Base-by-base conservation (phyloP, 345 rosid species). In the Adansonia digitata region DNA sequence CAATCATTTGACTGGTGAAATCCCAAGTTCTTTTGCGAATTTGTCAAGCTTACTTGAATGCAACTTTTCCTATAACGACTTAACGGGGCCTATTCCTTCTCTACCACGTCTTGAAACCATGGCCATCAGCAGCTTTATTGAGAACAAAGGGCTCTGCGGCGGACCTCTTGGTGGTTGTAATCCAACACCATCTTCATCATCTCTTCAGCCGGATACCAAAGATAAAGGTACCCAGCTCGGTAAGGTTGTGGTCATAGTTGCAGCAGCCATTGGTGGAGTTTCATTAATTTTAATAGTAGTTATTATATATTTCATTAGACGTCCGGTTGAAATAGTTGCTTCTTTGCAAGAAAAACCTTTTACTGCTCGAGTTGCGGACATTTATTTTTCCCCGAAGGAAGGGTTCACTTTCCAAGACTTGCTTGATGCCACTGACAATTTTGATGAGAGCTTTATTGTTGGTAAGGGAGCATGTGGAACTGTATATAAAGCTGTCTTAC, bases 381-480 rank as follows among this genome's bases (percentile, higher is more conserved):
- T 90, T 70, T 90, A 92, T 88, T 87, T 91, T 75, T 80, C 93
- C 51, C 93, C 94, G 8, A 88, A 83, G 82, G 90, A 91, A 61
- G 93, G 92, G 13, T 92, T 94, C 83, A 88, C 92, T 34, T 88
- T 92, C 77, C 86, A 87, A 68, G 97, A 94, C 80, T 79, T 94
- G 75, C 86, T 89, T 79, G 81, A 45, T 43, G 94, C 93, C 57
- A 94, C 98, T 4, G 82, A 86, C 14, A 85, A 90, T 75, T 94
- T 94, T 52, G 83, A 85, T 69, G 97, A 92, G 34, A 82, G 92
- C 79, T 94, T 86, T 29, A 76, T 84, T 3, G 81, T 94, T 42
- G 98, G 98, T 29, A 89, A 90, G 76, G 98, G 97, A 81, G 98
- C 93, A 68, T 91, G 95, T 60, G 98, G 98, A 73, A 88, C 91